Conservation (phyloP, 371 early-diverging fungal genomes). For the Cladochytrium tenue region DNA sequence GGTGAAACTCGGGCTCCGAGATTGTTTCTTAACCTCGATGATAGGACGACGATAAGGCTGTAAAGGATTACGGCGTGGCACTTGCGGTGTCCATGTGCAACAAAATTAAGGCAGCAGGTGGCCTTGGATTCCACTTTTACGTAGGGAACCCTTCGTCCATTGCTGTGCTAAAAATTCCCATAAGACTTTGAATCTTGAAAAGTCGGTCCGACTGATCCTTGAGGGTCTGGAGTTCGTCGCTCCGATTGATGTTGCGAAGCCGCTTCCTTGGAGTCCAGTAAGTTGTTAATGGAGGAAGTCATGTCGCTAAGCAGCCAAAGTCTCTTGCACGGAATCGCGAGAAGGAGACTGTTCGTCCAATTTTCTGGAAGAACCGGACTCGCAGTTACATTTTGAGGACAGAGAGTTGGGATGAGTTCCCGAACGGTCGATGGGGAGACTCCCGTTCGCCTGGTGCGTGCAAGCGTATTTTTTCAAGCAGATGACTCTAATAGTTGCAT, state of each 20-base stretch:
- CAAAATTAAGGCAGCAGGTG: conserved; percentile 69
- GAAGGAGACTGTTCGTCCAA: conserved; percentile 96
- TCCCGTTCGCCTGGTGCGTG: conserved; percentile 71
- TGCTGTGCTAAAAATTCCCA: not conserved
- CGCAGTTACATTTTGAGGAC: conserved; percentile 92
- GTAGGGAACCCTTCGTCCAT: conserved; percentile 38
- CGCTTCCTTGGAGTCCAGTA: conserved; percentile 92
- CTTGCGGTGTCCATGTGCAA: conserved; percentile 78
- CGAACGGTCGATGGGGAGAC: conserved; percentile 98
- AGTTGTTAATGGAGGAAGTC: conserved; percentile 14
- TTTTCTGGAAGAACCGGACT: conserved; percentile 96
- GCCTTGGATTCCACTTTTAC: conserved; percentile 54
- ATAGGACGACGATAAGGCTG: conserved; percentile 87
- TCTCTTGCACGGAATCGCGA: conserved; percentile 79
- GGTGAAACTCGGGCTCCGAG: conserved; percentile 1
- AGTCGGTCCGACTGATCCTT: conserved; percentile 77
- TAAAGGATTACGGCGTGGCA: conserved; percentile 89
- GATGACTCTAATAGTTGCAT: not conserved
- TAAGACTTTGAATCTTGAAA: conserved; percentile 76
- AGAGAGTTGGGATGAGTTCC: conserved; percentile 96
- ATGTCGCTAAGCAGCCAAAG: not conserved
- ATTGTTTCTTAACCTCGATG: not conserved
- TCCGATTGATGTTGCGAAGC: conserved; percentile 72
- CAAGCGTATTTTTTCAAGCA: too few species aligned
- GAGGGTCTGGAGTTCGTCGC: conserved; percentile 78